Conservation (phyloP, 805 yeast species). For the Suhomyces pyralidae region DNA sequence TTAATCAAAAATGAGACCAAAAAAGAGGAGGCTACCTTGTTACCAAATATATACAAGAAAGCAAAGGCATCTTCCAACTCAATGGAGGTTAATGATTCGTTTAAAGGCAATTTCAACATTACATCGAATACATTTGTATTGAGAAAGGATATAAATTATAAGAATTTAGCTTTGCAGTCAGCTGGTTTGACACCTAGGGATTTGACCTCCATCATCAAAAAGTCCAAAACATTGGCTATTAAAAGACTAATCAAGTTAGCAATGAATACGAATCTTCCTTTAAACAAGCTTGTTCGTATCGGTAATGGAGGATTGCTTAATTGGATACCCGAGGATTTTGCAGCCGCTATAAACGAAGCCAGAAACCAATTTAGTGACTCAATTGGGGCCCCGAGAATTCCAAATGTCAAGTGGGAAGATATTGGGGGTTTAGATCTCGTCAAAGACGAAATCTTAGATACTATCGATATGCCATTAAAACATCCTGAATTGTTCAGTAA, state of each 20-base stretch:
- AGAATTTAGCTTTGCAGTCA: conserved; percentile 71
- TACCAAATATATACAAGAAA: background rate
- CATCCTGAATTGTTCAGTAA: conserved; percentile 85
- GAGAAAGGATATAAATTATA: conserved; percentile 43
- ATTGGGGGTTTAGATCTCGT: conserved; percentile 92
- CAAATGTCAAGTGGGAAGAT: conserved; percentile 94
- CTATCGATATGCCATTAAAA: conserved; percentile 92
- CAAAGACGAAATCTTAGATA: conserved; percentile 89
- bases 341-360: conserved; percentile 71
- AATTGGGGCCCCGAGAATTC: conserved; percentile 95
- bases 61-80: background rate
- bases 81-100: conserved; percentile 28
- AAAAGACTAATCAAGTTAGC: conserved; percentile 43
- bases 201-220: conserved; percentile 63
- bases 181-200: conserved; percentile 93
- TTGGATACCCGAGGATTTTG: conserved; percentile 60
- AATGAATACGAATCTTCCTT: conserved; percentile 13
- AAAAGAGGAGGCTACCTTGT: background rate
- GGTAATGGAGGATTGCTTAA: conserved; percentile 55
- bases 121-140: conserved; percentile 18
- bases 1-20: conserved; percentile 30
- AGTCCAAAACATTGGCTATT: conserved; percentile 58
- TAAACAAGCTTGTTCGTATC: conserved; percentile 34
- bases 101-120: conserved; percentile 14
- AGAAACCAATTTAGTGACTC: conserved; percentile 87